Conservation (phyloP, 1,284 basidiomycete genomes). For the Serendipita sp. region DNA sequence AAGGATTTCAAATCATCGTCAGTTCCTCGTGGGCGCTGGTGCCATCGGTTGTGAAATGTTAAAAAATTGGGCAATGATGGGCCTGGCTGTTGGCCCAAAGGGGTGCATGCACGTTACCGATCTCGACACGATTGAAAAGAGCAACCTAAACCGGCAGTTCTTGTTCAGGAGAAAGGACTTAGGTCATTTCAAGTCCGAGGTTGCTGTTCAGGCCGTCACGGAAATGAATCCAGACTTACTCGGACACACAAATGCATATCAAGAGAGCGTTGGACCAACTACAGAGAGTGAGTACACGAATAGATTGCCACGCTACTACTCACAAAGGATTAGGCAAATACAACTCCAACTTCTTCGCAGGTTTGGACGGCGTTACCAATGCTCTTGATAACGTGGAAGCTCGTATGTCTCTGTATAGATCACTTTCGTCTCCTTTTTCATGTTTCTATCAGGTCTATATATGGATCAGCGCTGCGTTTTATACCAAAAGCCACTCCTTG, state of each 20-base stretch:
- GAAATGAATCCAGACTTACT: constrained; percentile 94
- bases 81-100: constrained; percentile 68
- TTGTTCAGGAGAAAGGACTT: constrained; percentile 94
- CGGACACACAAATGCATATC: constrained; percentile 79
- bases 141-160: constrained; percentile 97
- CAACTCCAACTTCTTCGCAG: constrained; percentile 77
- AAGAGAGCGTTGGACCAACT: constrained; percentile 87
- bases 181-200: constrained; percentile 96
- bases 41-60: constrained; percentile 99
- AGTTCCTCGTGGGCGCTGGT: constrained; percentile 96
- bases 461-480: constrained; percentile 99
- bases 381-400: constrained; percentile 97
- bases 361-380: constrained; percentile 94
- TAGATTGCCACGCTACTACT: neutral
- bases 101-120: constrained; percentile 92
- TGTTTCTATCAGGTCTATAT: constrained; percentile 56
- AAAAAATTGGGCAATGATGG: constrained; percentile 99
- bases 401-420: constrained; percentile 36
- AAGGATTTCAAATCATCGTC: constrained; percentile 79
- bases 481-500: constrained; percentile 90
- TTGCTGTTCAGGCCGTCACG: constrained; percentile 80
- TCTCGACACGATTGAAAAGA: constrained; percentile 98
- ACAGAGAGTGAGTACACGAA: constrained; percentile 61
- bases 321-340: constrained; percentile 30
- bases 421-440: constrained; percentile 1